These are phyloP conservation scores for Termitomyces heimii DNA, from an alignment of 768 basidiomycete species.

Conservation along the genomic window DNA sequence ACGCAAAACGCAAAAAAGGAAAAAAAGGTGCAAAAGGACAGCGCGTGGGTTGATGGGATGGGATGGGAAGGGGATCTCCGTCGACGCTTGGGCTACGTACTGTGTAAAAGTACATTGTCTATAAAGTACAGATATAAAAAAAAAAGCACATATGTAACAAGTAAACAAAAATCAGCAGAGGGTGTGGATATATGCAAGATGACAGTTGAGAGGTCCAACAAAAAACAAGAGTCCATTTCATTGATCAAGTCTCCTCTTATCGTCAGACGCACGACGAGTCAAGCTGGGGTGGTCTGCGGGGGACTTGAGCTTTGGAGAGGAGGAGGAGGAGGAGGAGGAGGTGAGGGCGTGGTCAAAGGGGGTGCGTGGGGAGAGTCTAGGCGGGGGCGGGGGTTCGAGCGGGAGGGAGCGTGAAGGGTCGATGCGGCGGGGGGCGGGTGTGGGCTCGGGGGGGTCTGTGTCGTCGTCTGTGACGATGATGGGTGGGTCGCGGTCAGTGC, in stretches of 20 bases:
- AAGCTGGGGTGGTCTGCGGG: conserved; percentile 9
- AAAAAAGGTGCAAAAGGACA: too few relatives aligned
- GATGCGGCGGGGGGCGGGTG: conserved; percentile 35
- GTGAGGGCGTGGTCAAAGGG: conserved; percentile 24
- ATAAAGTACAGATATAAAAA: conserved; percentile 1
- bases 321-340: conserved; percentile 35
- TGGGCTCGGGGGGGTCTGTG: neutral
- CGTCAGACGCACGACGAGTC: conserved; percentile 19
- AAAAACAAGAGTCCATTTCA: too few relatives aligned
- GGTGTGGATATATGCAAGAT: too few relatives aligned
- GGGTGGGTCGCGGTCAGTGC: conserved; percentile 19
- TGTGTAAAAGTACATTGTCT: neutral
- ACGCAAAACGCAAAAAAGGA: too few relatives aligned
- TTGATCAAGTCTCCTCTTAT: neutral
- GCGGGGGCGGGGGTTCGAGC: neutral
- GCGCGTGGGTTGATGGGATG: too few relatives aligned
- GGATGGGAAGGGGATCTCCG: too few relatives aligned
- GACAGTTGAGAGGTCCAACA: too few relatives aligned
- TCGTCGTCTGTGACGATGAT: conserved; percentile 24
- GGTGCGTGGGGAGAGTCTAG: conserved; percentile 11
- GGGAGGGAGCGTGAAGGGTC: conserved; percentile 34
- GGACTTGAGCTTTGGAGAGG: conserved; percentile 19
- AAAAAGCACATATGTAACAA: neutral
- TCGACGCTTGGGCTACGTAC: too few relatives aligned
- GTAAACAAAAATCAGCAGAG: neutral